phyloP scores from a whole-genome alignment of 23 red algal genomes.

The Rhodosorus marinus region DNA sequence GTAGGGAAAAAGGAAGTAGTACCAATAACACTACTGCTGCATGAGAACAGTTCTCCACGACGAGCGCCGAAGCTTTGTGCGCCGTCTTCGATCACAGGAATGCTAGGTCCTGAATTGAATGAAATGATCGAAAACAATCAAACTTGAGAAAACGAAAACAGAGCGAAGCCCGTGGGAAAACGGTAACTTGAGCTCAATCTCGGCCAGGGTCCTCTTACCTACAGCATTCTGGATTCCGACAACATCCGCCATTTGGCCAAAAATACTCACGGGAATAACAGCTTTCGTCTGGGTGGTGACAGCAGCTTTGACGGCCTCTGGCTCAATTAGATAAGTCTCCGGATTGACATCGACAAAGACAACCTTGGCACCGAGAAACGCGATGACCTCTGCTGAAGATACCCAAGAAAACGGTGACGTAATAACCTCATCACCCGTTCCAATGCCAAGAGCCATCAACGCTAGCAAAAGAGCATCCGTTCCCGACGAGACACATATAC shows the following conservation, averaged over 20 bases:
- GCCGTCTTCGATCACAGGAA: constrained; percentile 66
- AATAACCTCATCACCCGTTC: constrained; percentile 23
- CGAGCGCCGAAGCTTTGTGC: constrained; percentile 49
- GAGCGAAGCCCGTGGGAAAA: no score
- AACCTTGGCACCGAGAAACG: constrained; percentile 22
- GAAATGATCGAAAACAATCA: no score
- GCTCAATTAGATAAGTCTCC: constrained; percentile 24
- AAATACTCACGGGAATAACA: constrained; percentile 41
- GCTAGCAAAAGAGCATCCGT: constrained; percentile 37
- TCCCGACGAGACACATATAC: constrained; percentile 30
- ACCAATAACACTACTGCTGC: constrained; percentile 2
- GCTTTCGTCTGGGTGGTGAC: constrained; percentile 20
- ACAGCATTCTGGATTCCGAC: constrained; percentile 11
- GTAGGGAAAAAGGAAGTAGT: constrained; percentile 57
- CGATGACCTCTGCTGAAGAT: constrained; percentile 32
- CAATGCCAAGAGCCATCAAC: constrained; percentile 25
- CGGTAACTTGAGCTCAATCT: neutral
- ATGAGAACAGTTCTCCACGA: constrained; percentile 1
- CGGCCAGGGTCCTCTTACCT: constrained; percentile 6
- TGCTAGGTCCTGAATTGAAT: no score
- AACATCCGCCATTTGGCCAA: constrained; percentile 29
- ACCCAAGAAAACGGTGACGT: constrained; percentile 56
- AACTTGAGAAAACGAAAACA: no score
- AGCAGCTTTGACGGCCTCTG: constrained; percentile 1
- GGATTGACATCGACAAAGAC: constrained; percentile 42